Evolutionary conservation across 192 early-diverging fungal genomes (phyloP).

Genomic region (Umbelopsis vinacea): DNA sequence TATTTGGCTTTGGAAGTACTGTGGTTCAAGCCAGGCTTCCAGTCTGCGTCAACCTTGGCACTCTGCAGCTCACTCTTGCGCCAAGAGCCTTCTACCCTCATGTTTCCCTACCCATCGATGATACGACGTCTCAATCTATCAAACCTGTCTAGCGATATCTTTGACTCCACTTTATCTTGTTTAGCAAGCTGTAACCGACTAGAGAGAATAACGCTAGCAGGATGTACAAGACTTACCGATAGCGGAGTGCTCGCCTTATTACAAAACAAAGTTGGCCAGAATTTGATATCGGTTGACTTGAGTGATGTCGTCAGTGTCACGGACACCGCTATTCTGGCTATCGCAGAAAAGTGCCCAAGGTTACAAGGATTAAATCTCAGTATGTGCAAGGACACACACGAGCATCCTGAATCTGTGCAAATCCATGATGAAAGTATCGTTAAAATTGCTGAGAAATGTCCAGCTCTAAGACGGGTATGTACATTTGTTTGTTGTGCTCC

Average conservation of each 20-base stretch:
- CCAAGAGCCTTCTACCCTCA: background rate
- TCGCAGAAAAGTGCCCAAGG: conserved; percentile 51
- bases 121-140: conserved; percentile 63
- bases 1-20: conserved; percentile 56
- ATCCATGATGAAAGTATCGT: conserved; percentile 50
- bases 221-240: conserved; percentile 51
- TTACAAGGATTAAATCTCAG: conserved; percentile 61
- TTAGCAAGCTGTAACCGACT: conserved; percentile 50
- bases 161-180: conserved; percentile 39
- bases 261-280: conserved; percentile 28
- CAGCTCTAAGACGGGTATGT: conserved; percentile 56
- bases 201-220: conserved; percentile 56
- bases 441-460: conserved; percentile 48
- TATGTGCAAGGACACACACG: conserved; percentile 42
- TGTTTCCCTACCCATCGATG: conserved; percentile 49
- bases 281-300: conserved; percentile 56
- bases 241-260: conserved; percentile 48
- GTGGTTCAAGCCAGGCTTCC: conserved; percentile 55
- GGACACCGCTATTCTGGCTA: conserved; percentile 43
- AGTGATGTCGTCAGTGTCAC: conserved; percentile 52
- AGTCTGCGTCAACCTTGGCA: background rate
- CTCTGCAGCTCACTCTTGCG: conserved; percentile 3
- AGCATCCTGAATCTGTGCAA: conserved; percentile 21
- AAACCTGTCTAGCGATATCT: conserved; percentile 46
- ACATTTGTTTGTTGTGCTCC: background rate